A percentile compares a stretch with the other conserved stretches of the same genome.
phyloP scores from a whole-genome alignment of 306 rosid genomes.

The Purshia tridentata region DNA sequence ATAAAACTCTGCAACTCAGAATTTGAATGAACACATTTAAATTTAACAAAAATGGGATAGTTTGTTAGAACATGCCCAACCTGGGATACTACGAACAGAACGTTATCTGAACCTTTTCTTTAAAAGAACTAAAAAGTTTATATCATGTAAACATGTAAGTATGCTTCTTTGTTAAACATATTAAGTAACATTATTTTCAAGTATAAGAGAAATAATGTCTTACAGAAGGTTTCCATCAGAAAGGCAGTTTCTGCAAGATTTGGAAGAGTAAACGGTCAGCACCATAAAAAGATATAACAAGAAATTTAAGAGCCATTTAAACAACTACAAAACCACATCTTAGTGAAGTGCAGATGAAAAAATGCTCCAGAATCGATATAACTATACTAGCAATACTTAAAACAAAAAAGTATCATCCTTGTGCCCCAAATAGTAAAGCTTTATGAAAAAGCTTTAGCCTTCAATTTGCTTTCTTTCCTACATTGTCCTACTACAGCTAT shows the following conservation, averaged over 20 bases:
- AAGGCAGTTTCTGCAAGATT: conserved; percentile 72
- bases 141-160: background rate
- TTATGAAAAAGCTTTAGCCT: background rate
- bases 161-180: background rate
- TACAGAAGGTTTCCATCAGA: conserved; percentile 90
- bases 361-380: background rate
- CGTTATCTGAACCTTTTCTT: background rate
- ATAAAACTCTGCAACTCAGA: background rate
- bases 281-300: conserved; percentile 8
- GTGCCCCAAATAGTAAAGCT: background rate
- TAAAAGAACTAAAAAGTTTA: background rate
- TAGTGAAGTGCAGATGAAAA: background rate
- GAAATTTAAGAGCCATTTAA: conserved; percentile 2
- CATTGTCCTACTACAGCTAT: background rate
- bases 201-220: conserved; percentile 34
- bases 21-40: background rate
- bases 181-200: background rate
- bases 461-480: background rate
- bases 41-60: background rate
- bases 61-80: background rate
- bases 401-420: background rate
- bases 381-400: background rate
- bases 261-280: conserved; percentile 35
- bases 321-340: background rate
- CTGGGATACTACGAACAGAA: background rate